Conservation (phyloP, 768 basidiomycete genomes). For the Pleurotus djamor region DNA sequence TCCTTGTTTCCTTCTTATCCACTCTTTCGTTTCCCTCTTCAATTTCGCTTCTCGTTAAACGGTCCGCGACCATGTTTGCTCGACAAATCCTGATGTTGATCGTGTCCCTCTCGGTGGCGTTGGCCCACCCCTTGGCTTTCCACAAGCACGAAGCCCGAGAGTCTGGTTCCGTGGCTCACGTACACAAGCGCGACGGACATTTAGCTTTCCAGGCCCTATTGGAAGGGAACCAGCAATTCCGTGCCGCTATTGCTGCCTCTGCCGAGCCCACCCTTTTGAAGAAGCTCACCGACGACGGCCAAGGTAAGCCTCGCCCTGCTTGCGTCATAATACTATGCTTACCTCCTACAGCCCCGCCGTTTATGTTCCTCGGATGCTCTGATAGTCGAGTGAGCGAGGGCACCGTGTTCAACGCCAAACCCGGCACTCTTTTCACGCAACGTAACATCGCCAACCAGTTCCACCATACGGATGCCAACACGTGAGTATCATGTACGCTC, state of each 20-base stretch:
- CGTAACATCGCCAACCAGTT: slow-evolving; percentile 41
- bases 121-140: slow-evolving; percentile 16
- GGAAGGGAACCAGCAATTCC: slow-evolving; percentile 29
- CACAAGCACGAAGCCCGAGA: slow-evolving; percentile 15
- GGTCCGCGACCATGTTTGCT: neutral
- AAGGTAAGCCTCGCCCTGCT: slow-evolving; percentile 19
- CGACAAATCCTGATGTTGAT: neutral
- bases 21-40: neutral
- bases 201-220: slow-evolving; percentile 23
- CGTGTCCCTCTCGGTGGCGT: slow-evolving; percentile 9
- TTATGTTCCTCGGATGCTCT: slow-evolving; percentile 36
- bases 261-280: slow-evolving; percentile 24
- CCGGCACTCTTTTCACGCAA: slow-evolving; percentile 34
- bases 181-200: slow-evolving; percentile 7
- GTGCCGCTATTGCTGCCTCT: slow-evolving; percentile 16
- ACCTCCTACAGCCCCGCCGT: slow-evolving; percentile 22
- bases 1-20: slow-evolving; percentile 5
- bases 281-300: slow-evolving; percentile 27
- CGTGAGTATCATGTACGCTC: slow-evolving; percentile 21
- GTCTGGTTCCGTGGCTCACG: slow-evolving; percentile 7
- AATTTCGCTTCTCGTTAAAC: neutral
- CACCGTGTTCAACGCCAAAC: slow-evolving; percentile 34
- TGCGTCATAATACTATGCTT: neutral
- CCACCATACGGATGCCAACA: slow-evolving; percentile 29
- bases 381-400: slow-evolving; percentile 36